A percentile compares a stretch with the other conserved stretches of the same genome.
Evolutionary conservation across 495 filamentous ascomycete genomes (phyloP).

Genomic region (Stereocaulon alpinum): DNA sequence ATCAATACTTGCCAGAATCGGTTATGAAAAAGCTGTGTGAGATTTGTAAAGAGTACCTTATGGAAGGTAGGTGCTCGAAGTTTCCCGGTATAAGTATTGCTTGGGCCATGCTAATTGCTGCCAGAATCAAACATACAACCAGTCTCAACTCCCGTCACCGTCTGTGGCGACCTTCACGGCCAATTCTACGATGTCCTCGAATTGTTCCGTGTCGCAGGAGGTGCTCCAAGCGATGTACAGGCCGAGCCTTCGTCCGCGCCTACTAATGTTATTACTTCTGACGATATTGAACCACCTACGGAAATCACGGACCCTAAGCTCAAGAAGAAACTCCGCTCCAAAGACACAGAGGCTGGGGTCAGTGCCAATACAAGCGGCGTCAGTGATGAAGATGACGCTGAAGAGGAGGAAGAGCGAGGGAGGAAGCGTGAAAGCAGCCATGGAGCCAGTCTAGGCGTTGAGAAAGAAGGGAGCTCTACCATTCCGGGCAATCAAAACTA

Average conservation of each 20-base stretch:
- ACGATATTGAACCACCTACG: conserved; percentile 78
- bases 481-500: conserved; percentile 71
- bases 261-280: conserved; percentile 62
- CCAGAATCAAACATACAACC: conserved; percentile 96
- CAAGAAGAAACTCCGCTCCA: conserved; percentile 63
- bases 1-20: conserved; percentile 87
- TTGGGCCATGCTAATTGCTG: background rate
- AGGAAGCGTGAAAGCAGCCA: conserved; percentile 34
- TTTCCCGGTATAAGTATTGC: background rate
- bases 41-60: conserved; percentile 94
- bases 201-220: conserved; percentile 90
- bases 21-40: conserved; percentile 99
- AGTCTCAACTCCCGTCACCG: conserved; percentile 89
- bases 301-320: conserved; percentile 76
- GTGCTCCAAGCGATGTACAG: conserved; percentile 74
- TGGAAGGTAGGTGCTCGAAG: conserved; percentile 63
- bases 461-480: conserved; percentile 36
- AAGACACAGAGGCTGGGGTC: conserved; percentile 35
- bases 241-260: conserved; percentile 53
- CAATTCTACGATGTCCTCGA: conserved; percentile 98
- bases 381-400: conserved; percentile 37
- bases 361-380: conserved; percentile 20
- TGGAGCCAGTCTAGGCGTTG: conserved; percentile 29
- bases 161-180: conserved; percentile 97
- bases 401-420: conserved; percentile 38